Base-by-base conservation (phyloP, 805 yeast species). In the Citeromyces matritensis region DNA sequence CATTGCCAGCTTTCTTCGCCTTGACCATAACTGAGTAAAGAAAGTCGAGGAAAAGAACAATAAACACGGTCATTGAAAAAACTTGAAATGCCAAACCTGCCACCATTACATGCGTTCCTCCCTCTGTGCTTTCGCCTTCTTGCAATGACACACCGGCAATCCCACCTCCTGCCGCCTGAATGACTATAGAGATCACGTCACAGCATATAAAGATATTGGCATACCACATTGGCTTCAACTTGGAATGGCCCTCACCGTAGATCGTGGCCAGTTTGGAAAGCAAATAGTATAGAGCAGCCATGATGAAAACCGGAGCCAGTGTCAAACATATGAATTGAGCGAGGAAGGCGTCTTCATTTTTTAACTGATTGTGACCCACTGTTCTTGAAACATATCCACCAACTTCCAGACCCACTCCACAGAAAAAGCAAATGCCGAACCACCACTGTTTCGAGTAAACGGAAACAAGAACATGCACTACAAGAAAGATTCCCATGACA, bases 41-140 rank as follows among this genome's bases (percentile, higher is more conserved):
- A 49, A 79, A 70, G 31, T 58, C 55, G 24, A 50, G 44, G 56
- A 68, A 65, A 9, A 79, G 51, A 5, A 53, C 15, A 23, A 74
- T 49, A 49, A 81, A 85, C 2, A 73, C 33, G 2, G 64, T 42
- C 77, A 85, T 78, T 4, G 82, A 64, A 4, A 65, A 51, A 4
- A 82, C 86, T 53, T 85, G 95, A 43, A 78, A 62, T 0, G 75
- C 77, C 30, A 85, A 60, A 6, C 95, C 95, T 2, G 67, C 86
- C 30, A 82, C 66, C 76, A 84, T 79, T 30, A 78, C 49, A 45
- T 73, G 60, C 2, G 79, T 61, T n/a, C 88, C 88, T 2, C 35
- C 26, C 0, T 44, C 37, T 2, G 67, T 43, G 26, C 46, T 42
- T 9, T 53, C 45, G 27, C 45, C 44, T 3, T 32, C 31, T 6